These are phyloP conservation scores for Graphilbum ipis-grandicollis DNA, from an alignment of 2,329 filamentous ascomycete genomes.

Conservation along the genomic window DNA sequence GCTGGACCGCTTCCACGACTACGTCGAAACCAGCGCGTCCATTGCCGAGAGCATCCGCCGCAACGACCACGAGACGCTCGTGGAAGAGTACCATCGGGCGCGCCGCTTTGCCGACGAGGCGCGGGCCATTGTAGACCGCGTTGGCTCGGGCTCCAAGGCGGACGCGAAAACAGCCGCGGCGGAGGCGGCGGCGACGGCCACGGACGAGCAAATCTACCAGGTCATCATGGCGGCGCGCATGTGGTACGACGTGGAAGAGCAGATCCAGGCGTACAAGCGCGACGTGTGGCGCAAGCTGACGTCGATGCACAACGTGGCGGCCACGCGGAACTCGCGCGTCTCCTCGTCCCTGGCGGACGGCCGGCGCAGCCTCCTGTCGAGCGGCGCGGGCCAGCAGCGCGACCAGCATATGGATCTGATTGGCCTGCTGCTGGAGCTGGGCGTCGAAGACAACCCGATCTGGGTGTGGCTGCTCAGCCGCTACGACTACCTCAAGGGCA, in stretches of 20 bases:
- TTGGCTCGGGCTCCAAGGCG: too few relatives aligned
- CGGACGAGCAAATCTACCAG: conserved; percentile 67
- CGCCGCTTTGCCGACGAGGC: conserved; percentile 67
- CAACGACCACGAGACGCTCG: conserved; percentile 73
- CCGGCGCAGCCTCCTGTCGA: too few relatives aligned
- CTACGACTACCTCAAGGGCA: conserved; percentile 76
- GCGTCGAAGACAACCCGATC: conserved; percentile 89
- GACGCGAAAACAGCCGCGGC: too few relatives aligned
- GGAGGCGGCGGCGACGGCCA: conserved; percentile 36
- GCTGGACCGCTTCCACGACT: conserved; percentile 62
- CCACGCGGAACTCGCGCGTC: neutral
- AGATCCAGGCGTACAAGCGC: conserved; percentile 73
- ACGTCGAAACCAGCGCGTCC: conserved; percentile 63
- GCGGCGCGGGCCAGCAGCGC: conserved; percentile 37
- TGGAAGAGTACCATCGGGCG: conserved; percentile 77
- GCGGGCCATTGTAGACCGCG: conserved; percentile 49
- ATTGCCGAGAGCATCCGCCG: conserved; percentile 76
- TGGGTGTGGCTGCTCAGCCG: conserved; percentile 89
- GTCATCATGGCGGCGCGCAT: conserved; percentile 80
- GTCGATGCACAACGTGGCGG: conserved; percentile 40
- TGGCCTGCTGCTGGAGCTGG: conserved; percentile 72
- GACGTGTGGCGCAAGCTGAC: conserved; percentile 75
- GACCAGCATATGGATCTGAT: conserved; percentile 88
- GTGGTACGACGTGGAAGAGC: conserved; percentile 86
- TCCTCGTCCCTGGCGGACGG: conserved; percentile 25